A percentile compares a stretch with the other conserved stretches of the same genome.
phyloP scores from a whole-genome alignment of 305 asterid genomes.

The Rubia tinctorum region DNA sequence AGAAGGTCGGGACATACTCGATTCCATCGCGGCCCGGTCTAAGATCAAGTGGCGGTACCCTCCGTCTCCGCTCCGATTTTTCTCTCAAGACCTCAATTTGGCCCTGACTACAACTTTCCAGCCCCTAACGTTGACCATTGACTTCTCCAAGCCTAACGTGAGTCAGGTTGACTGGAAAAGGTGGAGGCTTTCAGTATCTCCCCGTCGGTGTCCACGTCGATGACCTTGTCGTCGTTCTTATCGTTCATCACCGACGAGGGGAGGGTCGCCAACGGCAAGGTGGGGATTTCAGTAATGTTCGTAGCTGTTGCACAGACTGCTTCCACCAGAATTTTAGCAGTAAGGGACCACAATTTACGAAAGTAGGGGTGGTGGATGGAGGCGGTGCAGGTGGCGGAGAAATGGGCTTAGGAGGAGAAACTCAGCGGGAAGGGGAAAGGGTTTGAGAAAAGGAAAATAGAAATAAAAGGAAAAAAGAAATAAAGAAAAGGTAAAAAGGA shows the following conservation, averaged over 20 bases:
- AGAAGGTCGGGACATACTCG: conserved; percentile 75
- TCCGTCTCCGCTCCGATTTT: conserved; percentile 18
- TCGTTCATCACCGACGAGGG: conserved; percentile 84
- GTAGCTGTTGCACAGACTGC: conserved; percentile 37
- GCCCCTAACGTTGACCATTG: conserved; percentile 41
- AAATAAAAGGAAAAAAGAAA: too few relatives aligned
- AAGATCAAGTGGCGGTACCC: conserved; percentile 5
- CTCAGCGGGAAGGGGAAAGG: too few relatives aligned
- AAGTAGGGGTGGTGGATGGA: too few relatives aligned
- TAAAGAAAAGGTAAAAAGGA: too few relatives aligned
- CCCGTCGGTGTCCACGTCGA: conserved; percentile 47
- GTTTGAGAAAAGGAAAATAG: too few relatives aligned
- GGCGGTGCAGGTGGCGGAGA: too few relatives aligned
- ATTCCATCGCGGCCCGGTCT: conserved; percentile 66
- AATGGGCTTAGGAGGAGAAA: too few relatives aligned
- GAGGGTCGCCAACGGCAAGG: conserved; percentile 65
- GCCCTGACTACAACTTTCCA: conserved; percentile 5
- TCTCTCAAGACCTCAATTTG: not conserved
- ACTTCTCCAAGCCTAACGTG: conserved; percentile 36
- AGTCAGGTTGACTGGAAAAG: conserved; percentile 17
- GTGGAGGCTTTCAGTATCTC: conserved; percentile 40
- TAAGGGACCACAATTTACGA: too few relatives aligned
- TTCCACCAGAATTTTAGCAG: conserved; percentile 54
- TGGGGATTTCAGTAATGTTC: conserved; percentile 36
- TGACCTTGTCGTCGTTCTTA: conserved; percentile 61